Base-by-base conservation (phyloP, 805 yeast genomes). In the Candida gorgasii region DNA sequence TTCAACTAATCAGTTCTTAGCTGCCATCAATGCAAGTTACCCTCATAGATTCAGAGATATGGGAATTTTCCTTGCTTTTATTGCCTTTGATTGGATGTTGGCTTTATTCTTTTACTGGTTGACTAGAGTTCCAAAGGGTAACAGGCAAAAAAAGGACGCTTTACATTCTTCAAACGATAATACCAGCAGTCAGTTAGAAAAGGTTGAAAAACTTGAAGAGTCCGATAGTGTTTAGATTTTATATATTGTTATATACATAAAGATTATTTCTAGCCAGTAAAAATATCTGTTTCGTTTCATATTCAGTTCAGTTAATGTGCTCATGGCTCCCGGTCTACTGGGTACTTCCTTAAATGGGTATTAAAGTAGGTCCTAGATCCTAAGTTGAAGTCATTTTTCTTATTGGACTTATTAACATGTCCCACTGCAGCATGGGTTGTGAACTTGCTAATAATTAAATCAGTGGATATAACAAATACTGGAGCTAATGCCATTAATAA, bases 41-140 rank as follows among this genome's bases (percentile, higher is more conserved):
- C 57, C 60, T 17, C 67, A 76, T 52, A 78, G 82, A 66, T 80
- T 86, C 85, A 78, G 86, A 72, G 77, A 82, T 56, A 70, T 72
- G 49, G 87, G 87, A 51, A 69, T 81, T 51, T 66, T 76, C 60
- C 43, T 67, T 41, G 55, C 59, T 3, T 70, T 64, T 49, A 64
- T 67, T 45, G 63, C 50, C 9, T 50, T 68, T 43, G 66, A 70
- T 48, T 57, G 67, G 29, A 28, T 65, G 12, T 42, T 58, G 2
- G 57, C 72, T 11, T 47, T 65, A 7, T 44, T 58, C 46, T 53
- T 72, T 48, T 75, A 83, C 72, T 81, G 86, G 84, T 57, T 79
- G 19, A 78, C 81, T 9, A 78, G 93, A 73, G 92, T 85, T 47
- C 93, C 93, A 42, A 84, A 84, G 75, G 77, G 74, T 24, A 29